phyloP scores from a whole-genome alignment of 192 early-diverging fungal genomes.

The Entomortierella lignicola region DNA sequence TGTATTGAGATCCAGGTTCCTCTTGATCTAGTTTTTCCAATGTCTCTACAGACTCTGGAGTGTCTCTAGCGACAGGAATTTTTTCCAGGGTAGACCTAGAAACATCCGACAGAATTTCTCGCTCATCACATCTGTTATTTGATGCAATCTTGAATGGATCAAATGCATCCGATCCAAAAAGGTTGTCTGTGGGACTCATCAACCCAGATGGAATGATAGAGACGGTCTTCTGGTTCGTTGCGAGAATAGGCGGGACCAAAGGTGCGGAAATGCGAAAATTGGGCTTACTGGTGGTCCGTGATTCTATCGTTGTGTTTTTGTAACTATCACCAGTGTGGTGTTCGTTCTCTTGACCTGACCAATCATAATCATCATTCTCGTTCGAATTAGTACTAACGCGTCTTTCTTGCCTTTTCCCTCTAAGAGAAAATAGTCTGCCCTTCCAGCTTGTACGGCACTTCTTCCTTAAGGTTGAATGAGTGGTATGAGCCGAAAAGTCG shows the following conservation, averaged over 20 bases:
- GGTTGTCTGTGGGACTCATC: constrained; percentile 31
- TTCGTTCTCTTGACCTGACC: constrained; percentile 17
- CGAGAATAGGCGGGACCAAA: constrained; percentile 13
- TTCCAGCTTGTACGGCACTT: constrained; percentile 38
- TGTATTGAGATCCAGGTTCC: background rate
- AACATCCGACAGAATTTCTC: constrained; percentile 6
- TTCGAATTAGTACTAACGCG: constrained; percentile 27
- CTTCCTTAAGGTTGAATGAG: constrained; percentile 3
- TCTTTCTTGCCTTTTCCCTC: constrained; percentile 13
- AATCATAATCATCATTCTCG: constrained; percentile 25
- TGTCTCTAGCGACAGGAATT: background rate
- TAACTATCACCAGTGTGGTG: background rate
- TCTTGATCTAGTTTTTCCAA: background rate
- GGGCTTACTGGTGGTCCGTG: background rate
- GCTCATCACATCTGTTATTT: background rate
- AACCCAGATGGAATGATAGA: constrained; percentile 7
- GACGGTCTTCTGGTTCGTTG: constrained; percentile 13
- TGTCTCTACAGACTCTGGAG: background rate
- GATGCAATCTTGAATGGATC: constrained; percentile 24
- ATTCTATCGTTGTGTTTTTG: constrained; percentile 1
- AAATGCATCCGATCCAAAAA: constrained; percentile 23
- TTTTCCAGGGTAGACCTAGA: too few relatives aligned
- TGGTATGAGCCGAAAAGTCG: background rate
- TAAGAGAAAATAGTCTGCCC: constrained; percentile 29
- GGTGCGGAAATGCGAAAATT: constrained; percentile 18